Base-by-base conservation (phyloP, 176 grass and related monocot species). In the Phoenix roebelenii region DNA sequence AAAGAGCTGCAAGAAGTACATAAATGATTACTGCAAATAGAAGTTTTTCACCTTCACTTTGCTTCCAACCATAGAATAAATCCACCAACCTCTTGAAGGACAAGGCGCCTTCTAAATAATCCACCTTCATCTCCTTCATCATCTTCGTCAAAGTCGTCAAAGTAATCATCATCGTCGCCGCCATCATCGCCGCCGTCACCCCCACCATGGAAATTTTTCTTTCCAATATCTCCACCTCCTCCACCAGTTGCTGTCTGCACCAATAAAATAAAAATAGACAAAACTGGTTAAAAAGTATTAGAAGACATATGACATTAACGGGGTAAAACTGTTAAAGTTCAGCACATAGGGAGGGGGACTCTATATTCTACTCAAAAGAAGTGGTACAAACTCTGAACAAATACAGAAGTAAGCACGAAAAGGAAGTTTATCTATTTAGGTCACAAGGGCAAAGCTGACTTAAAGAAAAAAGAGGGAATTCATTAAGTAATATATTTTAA, bases 81-180 rank as follows among this genome's bases (percentile, higher is more conserved):
- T 6, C 71, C 75, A 67, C 56, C 24, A 66, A 98, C 93, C 93
- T 98, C 93, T 52, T 88, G 66, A 60, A 92, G 52, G 71, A 92
- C 63, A 77, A 92, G 74, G 55, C 87, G 79, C 56, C 66, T 88
- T 63, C 87, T 88, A 59, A 98, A 92, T 64, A 98, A 74, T 57
- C 93, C 93, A 73, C 87, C 76, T 67, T 88, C 84, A 55, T 78
- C 93, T 67, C 80, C 80, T 54, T 92, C 93, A 17, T 88, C 87
- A 18, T 78, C 92, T 52, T 98, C 93, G 70, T 91, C 93, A 76
- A 88, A 98, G 59, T 98, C 93, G 80, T 85, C 93, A 16, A 92
- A 92, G 55, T 98, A 98, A 72, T 98, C 84, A 76, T 98, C 93
- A 81, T 97, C 87, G 64, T 98, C 93, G 5, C 83, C 91, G 62